A percentile compares a stretch with the other conserved stretches of the same genome.
These are phyloP conservation scores for Corymbia maculata DNA, from an alignment of 345 rosid species.

Conservation along the genomic window DNA sequence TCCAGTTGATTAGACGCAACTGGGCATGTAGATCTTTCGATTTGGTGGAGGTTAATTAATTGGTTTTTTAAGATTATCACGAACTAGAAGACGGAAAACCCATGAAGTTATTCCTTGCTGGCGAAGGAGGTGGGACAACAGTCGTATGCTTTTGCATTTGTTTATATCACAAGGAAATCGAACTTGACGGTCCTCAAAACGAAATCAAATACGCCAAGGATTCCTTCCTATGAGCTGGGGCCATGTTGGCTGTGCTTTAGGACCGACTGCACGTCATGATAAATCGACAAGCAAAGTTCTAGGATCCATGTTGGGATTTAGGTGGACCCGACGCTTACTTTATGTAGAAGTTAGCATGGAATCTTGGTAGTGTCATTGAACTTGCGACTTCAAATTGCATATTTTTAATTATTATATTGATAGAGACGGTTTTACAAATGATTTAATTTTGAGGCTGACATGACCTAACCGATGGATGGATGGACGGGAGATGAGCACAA, in stretches of 20 bases:
- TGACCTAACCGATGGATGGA: neutral
- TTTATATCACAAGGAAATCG: neutral
- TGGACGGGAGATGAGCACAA: neutral
- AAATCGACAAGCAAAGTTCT: neutral
- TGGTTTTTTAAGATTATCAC: neutral
- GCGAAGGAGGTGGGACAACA: neutral
- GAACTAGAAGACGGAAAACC: neutral
- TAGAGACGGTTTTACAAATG: neutral
- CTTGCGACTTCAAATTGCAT: neutral
- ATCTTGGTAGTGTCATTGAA: neutral
- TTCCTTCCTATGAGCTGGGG: neutral
- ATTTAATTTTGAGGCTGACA: neutral
- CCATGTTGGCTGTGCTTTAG: neutral
- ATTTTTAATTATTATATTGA: neutral
- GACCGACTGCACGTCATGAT: neutral
- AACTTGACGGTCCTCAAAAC: neutral
- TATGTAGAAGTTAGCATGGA: neutral
- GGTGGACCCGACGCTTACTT: neutral
- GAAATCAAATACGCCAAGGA: neutral
- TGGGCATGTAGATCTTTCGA: neutral
- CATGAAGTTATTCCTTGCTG: neutral
- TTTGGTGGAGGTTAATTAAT: neutral
- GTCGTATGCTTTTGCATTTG: neutral
- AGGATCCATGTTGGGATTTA: neutral
- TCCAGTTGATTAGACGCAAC: neutral